Conservation (phyloP, 2,329 filamentous ascomycete species). For the Aspergillus floridensis region DNA sequence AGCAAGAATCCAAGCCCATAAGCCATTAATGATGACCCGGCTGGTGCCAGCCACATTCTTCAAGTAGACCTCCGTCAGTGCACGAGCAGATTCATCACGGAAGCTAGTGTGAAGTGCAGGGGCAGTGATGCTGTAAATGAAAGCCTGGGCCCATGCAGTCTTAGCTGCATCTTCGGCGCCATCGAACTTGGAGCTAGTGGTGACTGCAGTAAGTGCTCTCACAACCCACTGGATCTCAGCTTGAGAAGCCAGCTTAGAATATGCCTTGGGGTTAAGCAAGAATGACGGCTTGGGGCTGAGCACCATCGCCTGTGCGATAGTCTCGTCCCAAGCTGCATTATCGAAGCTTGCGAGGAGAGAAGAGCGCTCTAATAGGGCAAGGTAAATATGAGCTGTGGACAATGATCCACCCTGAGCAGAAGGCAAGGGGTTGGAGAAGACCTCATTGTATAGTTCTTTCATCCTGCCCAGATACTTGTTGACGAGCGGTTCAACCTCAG, state of each 20-base stretch:
- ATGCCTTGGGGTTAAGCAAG: slow-evolving; percentile 78
- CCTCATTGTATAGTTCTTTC: slow-evolving; percentile 70
- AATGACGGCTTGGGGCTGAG: slow-evolving; percentile 82
- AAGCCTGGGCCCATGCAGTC: slow-evolving; percentile 76
- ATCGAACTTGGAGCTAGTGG: slow-evolving; percentile 54
- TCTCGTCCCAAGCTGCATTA: slow-evolving; percentile 47
- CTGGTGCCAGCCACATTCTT: slow-evolving; percentile 59
- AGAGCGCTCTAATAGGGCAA: slow-evolving; percentile 58
- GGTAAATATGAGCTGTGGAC: slow-evolving; percentile 71
- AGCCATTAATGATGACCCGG: slow-evolving; percentile 63
- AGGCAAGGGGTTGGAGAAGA: slow-evolving; percentile 71
- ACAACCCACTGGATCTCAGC: slow-evolving; percentile 78
- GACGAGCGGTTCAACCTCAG: slow-evolving; percentile 48
- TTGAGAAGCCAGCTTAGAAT: slow-evolving; percentile 70
- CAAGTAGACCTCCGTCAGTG: slow-evolving; percentile 65
- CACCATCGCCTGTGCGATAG: slow-evolving; percentile 64
- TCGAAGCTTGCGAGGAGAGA: slow-evolving; percentile 55
- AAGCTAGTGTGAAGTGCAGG: slow-evolving; percentile 59
- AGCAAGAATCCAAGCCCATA: slow-evolving; percentile 76
- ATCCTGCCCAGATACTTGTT: slow-evolving; percentile 52
- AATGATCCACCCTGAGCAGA: slow-evolving; percentile 81
- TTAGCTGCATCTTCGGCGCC: slow-evolving; percentile 49
- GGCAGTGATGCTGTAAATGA: slow-evolving; percentile 74
- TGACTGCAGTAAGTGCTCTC: slow-evolving; percentile 64
- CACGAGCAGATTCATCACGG: slow-evolving; percentile 61